Evolutionary conservation across 495 filamentous ascomycete species (phyloP).

Genomic region (Pyrenopolyporus hunteri): DNA sequence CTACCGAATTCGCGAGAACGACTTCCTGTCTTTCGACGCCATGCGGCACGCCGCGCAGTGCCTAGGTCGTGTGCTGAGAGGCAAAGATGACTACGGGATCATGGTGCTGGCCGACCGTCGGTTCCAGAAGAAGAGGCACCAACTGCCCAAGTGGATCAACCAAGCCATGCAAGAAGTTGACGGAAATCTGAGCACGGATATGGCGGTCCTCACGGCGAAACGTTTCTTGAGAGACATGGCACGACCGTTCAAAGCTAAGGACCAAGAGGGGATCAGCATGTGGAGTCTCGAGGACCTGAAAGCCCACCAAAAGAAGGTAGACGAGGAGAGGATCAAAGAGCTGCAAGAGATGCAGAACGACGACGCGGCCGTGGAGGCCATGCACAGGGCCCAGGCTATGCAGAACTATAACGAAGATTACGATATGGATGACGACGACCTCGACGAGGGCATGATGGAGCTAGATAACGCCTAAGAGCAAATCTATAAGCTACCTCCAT

Average conservation of each 20-base stretch:
- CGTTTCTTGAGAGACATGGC: constrained; percentile 90
- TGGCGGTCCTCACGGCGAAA: constrained; percentile 87
- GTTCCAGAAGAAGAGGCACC: constrained; percentile 85
- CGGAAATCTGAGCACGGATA: constrained; percentile 89
- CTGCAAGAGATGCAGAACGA: constrained; percentile 47
- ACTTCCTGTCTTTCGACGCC: constrained; percentile 98
- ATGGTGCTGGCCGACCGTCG: constrained; percentile 96
- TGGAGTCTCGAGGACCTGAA: constrained; percentile 84
- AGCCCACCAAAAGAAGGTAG: constrained; percentile 76
- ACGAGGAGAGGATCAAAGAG: constrained; percentile 62
- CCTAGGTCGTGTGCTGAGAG: constrained; percentile 90
- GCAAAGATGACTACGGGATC: constrained; percentile 98
- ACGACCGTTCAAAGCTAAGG: constrained; percentile 79
- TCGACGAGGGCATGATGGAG: constrained; percentile 71
- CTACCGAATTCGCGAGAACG: constrained; percentile 95
- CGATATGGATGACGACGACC: constrained; percentile 62
- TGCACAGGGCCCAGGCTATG: constrained; percentile 27
- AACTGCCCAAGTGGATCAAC: constrained; percentile 97
- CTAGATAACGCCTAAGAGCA: constrained; percentile 45
- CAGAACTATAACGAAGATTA: constrained; percentile 54
- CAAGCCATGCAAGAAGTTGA: constrained; percentile 84
- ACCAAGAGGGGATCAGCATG: constrained; percentile 90
- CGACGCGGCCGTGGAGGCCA: constrained; percentile 21
- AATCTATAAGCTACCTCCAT: neutral
- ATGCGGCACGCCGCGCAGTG: constrained; percentile 99